Conservation (phyloP, 495 filamentous ascomycete genomes). For the Penicillium odoratum region DNA sequence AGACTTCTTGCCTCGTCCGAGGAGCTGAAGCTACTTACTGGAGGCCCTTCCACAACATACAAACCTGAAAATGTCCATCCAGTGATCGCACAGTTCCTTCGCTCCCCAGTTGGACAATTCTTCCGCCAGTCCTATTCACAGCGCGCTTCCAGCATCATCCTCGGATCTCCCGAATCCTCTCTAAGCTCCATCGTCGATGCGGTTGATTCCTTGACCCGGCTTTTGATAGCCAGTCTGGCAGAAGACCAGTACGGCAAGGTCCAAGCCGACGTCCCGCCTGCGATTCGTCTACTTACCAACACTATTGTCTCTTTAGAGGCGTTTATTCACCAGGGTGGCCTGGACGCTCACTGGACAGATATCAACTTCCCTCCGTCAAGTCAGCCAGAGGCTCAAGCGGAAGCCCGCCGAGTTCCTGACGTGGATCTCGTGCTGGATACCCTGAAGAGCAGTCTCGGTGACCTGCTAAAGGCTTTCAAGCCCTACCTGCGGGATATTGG, state of each 20-base stretch:
- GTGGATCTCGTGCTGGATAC: constrained; percentile 62
- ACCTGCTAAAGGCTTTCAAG: constrained; percentile 66
- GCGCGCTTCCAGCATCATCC: constrained; percentile 59
- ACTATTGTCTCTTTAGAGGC: constrained; percentile 67
- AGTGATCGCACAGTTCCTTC: constrained; percentile 37
- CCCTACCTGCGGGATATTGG: constrained; percentile 66
- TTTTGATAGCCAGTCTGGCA: constrained; percentile 68
- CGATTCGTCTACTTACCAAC: constrained; percentile 69
- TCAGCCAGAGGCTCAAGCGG: constrained; percentile 40
- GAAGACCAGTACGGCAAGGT: constrained; percentile 92
- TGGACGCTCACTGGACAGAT: constrained; percentile 83
- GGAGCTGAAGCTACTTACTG: constrained; percentile 42
- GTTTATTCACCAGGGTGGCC: constrained; percentile 53
- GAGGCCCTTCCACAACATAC: constrained; percentile 26
- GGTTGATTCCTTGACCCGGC: constrained; percentile 62
- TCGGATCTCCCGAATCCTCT: constrained; percentile 67
- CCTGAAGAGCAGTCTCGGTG: constrained; percentile 58
- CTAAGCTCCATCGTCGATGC: constrained; percentile 67
- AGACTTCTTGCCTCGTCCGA: constrained; percentile 37
- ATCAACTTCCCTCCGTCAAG: constrained; percentile 50
- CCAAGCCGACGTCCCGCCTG: constrained; percentile 67
- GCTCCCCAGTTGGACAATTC: constrained; percentile 59
- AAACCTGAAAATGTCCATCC: constrained; percentile 43
- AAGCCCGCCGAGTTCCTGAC: constrained; percentile 49
- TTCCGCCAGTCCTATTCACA: constrained; percentile 71